A percentile compares a stretch with the other conserved stretches of the same genome.
phyloP scores from a whole-genome alignment of 1,284 basidiomycete genomes.

The Trametes polyzona region DNA sequence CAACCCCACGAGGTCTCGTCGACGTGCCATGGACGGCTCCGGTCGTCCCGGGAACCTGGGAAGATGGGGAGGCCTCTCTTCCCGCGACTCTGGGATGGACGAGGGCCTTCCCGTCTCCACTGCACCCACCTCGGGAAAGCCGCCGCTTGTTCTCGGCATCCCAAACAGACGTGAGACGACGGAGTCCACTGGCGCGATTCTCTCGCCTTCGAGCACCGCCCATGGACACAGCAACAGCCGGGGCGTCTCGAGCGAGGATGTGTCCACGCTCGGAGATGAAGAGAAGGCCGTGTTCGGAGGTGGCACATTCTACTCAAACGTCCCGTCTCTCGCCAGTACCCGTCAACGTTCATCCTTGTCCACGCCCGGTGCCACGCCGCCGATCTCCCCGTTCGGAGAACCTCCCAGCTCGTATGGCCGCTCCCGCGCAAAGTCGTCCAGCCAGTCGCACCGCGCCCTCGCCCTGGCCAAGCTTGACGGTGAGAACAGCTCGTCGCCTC shows the following conservation, averaged over 20 bases:
- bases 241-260: slow-evolving; percentile 31
- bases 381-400: slow-evolving; percentile 15
- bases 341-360: slow-evolving; percentile 19
- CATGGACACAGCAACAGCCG: slow-evolving; percentile 19
- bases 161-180: slow-evolving; percentile 13
- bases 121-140: slow-evolving; percentile 5
- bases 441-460: slow-evolving; percentile 30
- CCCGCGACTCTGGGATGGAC: slow-evolving; percentile 29
- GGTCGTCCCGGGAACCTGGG: slow-evolving; percentile 15
- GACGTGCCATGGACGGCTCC: slow-evolving; percentile 17
- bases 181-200: slow-evolving; percentile 21
- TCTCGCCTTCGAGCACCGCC: slow-evolving; percentile 19
- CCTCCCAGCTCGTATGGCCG: slow-evolving; percentile 15
- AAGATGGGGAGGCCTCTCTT: slow-evolving; percentile 34
- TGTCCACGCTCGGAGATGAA: slow-evolving; percentile 29
- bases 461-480: slow-evolving; percentile 32
- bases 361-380: slow-evolving; percentile 6
- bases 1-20: slow-evolving; percentile 21
- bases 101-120: slow-evolving; percentile 12
- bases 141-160: slow-evolving; percentile 2
- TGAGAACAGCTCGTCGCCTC: not conserved
- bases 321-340: slow-evolving; percentile 18
- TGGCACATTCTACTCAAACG: slow-evolving; percentile 20
- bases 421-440: slow-evolving; percentile 18
- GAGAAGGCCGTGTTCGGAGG: slow-evolving; percentile 16